These are phyloP conservation scores for Kwoniella dendrophila DNA, from an alignment of 768 basidiomycete species.

Conservation along the genomic window DNA sequence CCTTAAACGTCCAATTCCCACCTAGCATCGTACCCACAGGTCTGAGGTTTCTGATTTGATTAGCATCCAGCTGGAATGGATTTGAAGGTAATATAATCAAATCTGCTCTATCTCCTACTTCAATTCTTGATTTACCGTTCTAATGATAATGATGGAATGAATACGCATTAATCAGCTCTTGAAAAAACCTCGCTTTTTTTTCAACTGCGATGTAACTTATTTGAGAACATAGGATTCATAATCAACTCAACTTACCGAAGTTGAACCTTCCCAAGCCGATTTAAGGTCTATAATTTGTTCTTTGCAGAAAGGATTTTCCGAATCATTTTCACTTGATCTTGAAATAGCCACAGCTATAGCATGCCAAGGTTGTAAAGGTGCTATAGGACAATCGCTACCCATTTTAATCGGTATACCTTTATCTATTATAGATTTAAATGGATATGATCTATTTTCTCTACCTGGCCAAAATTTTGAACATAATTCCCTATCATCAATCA, in stretches of 20 bases:
- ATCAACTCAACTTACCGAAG: too few species aligned
- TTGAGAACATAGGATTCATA: too few species aligned
- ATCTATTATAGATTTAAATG: constrained; percentile 29
- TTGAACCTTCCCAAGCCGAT: constrained; percentile 36
- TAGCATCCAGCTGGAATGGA: too few species aligned
- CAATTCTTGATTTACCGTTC: constrained; percentile 30
- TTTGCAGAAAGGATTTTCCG: constrained; percentile 26
- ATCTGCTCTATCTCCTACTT: constrained; percentile 39
- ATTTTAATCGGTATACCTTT: constrained; percentile 31
- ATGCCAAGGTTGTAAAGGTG: constrained; percentile 36
- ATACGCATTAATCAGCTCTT: background rate
- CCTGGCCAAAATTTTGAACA: constrained; percentile 37
- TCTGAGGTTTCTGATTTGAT: too few species aligned
- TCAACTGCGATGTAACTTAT: too few species aligned
- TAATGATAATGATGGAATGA: background rate
- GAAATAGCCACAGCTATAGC: constrained; percentile 21
- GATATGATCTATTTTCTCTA: constrained; percentile 33
- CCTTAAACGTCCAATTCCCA: too few species aligned
- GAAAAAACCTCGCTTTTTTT: background rate
- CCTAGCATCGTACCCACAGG: too few species aligned
- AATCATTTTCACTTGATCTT: constrained; percentile 15
- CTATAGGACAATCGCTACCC: constrained; percentile 45
- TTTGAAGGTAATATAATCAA: too few species aligned
- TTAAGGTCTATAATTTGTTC: constrained; percentile 37
- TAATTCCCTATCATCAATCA: constrained; percentile 43